Base-by-base conservation (phyloP, 805 yeast species). In the Yamadazyma insecticola region DNA sequence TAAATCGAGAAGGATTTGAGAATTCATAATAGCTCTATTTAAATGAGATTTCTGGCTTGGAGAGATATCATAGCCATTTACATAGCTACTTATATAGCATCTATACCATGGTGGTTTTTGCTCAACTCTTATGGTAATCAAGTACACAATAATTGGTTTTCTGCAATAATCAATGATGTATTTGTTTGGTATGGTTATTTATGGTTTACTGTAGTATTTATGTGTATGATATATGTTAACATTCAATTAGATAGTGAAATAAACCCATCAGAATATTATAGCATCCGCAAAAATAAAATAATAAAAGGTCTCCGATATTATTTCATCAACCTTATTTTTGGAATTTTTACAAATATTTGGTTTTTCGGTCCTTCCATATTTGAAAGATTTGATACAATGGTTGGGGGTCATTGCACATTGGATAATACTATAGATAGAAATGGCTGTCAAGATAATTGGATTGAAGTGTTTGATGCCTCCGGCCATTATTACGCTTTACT, bases 401-500 rank as follows among this genome's bases (percentile, higher is more conserved):
- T 67, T 0, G 71, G 72, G 0, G 74, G 72, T 1, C 46, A 49
- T 22, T 68, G 74, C n/a, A n/a, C n/a, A n/a, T n/a, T 37, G 45
- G 24, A 26, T 43, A 37, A 7, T 40, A 18, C 13, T 13, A 22
- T 29, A 14, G 16, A 22, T 3, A 12, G 12, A 15, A 16, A 8
- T 9, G 22, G 10, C 26, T 14, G 22, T 37, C 48, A 37, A 10
- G 35, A 26, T 27, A 31, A 40, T 11, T 74, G 80, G 78, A 44
- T 45, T 4, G 62, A 64, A 36, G 75, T 76, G 7, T 74, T 74
- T 43, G 79, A 74, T 43, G 52, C 67, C 4, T 70, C 76, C 23
- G 78, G 79, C 1, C 81, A 74, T 45, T 66, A 61, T 30, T 70
- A 71, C 40, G 61, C 72, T 31, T 33, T 73, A 2, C 47, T 60